phyloP scores from a whole-genome alignment of 2,329 filamentous ascomycete species.

The Trichocomaceae sp. region DNA sequence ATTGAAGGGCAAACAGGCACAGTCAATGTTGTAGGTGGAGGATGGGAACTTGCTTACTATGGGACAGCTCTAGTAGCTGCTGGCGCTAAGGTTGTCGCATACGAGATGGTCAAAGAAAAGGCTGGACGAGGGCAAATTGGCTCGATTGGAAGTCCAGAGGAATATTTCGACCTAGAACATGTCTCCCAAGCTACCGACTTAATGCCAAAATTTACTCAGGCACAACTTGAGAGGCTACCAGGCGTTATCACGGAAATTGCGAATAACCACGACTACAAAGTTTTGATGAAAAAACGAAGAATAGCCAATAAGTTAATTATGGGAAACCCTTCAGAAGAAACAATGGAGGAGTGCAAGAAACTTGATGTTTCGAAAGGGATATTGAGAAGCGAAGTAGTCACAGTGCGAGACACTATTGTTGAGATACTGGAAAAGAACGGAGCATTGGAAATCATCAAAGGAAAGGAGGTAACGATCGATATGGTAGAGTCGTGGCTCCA shows the following conservation, averaged over 20 bases:
- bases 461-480: background rate
- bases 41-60: background rate
- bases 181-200: background rate
- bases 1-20: background rate
- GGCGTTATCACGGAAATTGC: background rate
- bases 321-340: no score
- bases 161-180: background rate
- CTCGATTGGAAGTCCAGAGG: background rate
- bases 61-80: background rate
- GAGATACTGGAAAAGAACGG: no score
- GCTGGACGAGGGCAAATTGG: background rate
- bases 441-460: background rate
- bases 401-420: no score
- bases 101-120: background rate
- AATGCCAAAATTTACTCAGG: background rate
- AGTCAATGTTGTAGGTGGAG: background rate
- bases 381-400: background rate
- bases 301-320: background rate
- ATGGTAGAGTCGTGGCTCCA: background rate
- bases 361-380: background rate
- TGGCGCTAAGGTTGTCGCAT: background rate
- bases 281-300: background rate
- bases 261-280: background rate
- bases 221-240: background rate
- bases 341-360: no score